Base-by-base conservation (phyloP, 192 early-diverging fungal species). In the Rhizophagus clarus region DNA sequence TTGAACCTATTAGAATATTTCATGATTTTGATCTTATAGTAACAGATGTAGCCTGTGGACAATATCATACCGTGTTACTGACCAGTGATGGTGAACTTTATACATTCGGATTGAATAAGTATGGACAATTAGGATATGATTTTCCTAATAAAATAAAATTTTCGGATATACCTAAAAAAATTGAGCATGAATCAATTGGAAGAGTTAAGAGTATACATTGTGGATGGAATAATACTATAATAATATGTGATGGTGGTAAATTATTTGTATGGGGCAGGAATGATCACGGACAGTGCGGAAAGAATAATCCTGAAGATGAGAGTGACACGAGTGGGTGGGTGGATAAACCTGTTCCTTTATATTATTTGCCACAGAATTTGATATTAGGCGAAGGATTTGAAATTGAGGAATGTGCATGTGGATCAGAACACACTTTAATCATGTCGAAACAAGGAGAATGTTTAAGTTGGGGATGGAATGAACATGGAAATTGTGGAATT, bases 401-500 rank as follows among this genome's bases (percentile, higher is more conserved):
- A 40, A 61, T 80, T 20, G 68, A 87, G 26, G 66, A 63, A 7
- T 73, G 78, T 15, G 81, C 87, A 3, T 94, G 94, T 82, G 96
- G 94, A 29, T 93, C 95, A 14, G 95, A 96, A 83, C 93, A 95
- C 79, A 85, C 86, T 1, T 72, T 96, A 5, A 91, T 87, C 2
- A 72, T 93, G 31, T 83, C 83, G 1, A 68, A 70, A 1, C 74
- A 81, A 6, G 90, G 89, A 1, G 56, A 68, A 3, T 90, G 89
- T 47, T 84, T 85, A 67, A 82, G 87, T 22, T 97, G 96, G 96
- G 96, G 96, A 1, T 97, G 96, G 96, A 97, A 97, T 81, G 96
- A 97, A 81, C 96, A 97, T 84, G 95, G 95, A 28, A 97, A 96
- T 76, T 96, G 94, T 72, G 92, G 92, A 20, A 82, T 87, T 47